A percentile compares a stretch with the other conserved stretches of the same genome.
These are phyloP conservation scores for Euphorbia tirucalli DNA, from an alignment of 345 rosid genomes.

Conservation along the genomic window DNA sequence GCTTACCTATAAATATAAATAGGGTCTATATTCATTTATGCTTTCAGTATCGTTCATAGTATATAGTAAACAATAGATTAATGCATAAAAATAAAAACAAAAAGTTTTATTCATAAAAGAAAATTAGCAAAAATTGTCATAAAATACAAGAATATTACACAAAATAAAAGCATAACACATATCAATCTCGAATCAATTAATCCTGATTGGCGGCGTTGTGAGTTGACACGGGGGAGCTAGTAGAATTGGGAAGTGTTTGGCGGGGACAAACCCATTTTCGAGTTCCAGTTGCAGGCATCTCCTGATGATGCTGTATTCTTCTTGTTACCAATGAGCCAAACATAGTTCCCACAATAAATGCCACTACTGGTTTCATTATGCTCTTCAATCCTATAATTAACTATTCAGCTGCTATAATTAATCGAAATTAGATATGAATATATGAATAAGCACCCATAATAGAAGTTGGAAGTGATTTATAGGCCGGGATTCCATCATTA, in stretches of 20 bases:
- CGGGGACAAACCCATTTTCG: slow-evolving; percentile 4
- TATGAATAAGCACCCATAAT: too few relatives aligned
- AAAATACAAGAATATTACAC: too few relatives aligned
- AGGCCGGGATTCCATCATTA: too few relatives aligned
- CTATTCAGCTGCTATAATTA: not conserved
- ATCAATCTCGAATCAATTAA: too few relatives aligned
- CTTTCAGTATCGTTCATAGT: too few relatives aligned
- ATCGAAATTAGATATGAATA: not conserved
- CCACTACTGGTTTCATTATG: slow-evolving; percentile 8
- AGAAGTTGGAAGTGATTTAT: too few relatives aligned
- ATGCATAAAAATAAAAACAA: not conserved
- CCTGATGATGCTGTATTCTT: not conserved
- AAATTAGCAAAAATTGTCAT: too few relatives aligned
- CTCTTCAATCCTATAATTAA: not conserved
- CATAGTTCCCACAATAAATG: slow-evolving; percentile 8
- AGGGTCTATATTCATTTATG: not conserved
- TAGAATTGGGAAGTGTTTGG: not conserved
- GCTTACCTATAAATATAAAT: too few relatives aligned
- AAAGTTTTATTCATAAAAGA: too few relatives aligned
- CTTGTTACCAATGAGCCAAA: slow-evolving; percentile 12
- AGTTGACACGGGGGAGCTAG: not conserved
- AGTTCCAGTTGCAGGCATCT: not conserved
- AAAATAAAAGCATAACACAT: too few relatives aligned
- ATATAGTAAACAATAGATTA: too few relatives aligned
- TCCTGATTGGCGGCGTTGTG: not conserved